Base-by-base conservation (phyloP, 345 rosid genomes). In the Salix udensis region DNA sequence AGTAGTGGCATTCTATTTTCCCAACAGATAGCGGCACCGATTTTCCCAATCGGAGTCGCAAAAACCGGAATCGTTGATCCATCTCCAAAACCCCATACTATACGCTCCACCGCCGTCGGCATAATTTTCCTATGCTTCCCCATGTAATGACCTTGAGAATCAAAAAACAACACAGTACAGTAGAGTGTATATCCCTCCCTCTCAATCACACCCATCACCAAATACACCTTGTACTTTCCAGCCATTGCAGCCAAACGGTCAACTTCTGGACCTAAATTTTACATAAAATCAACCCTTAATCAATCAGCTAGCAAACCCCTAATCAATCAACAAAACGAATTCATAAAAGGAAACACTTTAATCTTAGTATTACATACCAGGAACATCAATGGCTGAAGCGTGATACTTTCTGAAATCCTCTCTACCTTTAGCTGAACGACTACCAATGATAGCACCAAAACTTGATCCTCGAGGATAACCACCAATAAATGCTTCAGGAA, bases 61-160 rank as follows among this genome's bases (percentile, higher is more conserved):
- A 91, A 87, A 69, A 95, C 96, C 7, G 96, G 94, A 70, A 95
- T 89, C 4, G 94, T 95, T 1, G 96, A 95, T 58, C 98, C 97
- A 83, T 95, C 98, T 44, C 97, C 97, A 28, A 93, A 93, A 28
- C 98, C 98, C 98, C 97, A 95, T 26, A 95, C 88, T 31, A 92
- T 85, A 62, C 94, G 97, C 85, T 95, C 98, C 36, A 91, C 77
- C 62, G 90, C 94, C 0, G 97, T 95, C 67, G 97, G 98, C 98
- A 93, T 91, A 82, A 93, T 60, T 83, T 95, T 95, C 21, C 98
- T 74, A 62, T 95, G 98, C 89, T 95, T 95, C 55, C 94, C 97
- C 50, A 95, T 87, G 87, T 87, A 93, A 80, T 44, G 88, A 68
- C 97, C 97, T 76, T 88, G 93, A 60, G 91, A 77, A 78, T 91